Base-by-base conservation (phyloP, 352 stramenopile species). In the Phytophthora megakarya region DNA sequence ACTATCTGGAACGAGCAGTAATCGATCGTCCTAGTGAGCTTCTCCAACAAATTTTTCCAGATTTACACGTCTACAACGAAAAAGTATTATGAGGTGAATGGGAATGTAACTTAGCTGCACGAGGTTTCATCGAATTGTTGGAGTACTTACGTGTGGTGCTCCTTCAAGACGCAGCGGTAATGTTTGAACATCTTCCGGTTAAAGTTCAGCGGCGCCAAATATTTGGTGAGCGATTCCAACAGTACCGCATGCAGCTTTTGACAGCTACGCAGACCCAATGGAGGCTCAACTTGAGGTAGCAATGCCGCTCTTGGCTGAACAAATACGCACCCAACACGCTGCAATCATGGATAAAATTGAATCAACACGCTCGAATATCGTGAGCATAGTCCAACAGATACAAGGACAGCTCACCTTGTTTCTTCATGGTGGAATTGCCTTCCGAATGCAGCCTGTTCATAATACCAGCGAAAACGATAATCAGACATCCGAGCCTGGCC, bases 1-100 rank as follows among this genome's bases (percentile, higher is more conserved):
- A 51, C 11, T 45, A 42, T 49, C 15, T 61, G n/a, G n/a, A n/a
- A n/a, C n/a, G n/a, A n/a, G n/a, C n/a, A n/a, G n/a, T n/a, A n/a
- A n/a, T n/a, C n/a, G 42, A 61, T 38, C 52, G 40, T 13, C 52
- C 52, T 18, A 19, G 3, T 10, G 52, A 52, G 9, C 44, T 51
- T 0, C n/a, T 33, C 12, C 39, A 33, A 3, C 12, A 49, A n/a
- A 35, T 50, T 52, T 49, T 61, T 21, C 52, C 10, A n/a, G 28
- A 19, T 23, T 19, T 50, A n/a, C 32, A 57, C n/a, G n/a, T n/a
- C n/a, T n/a, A n/a, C n/a, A n/a, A n/a, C n/a, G n/a, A n/a, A n/a
- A n/a, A n/a, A n/a, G n/a, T n/a, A n/a, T n/a, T n/a, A n/a, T n/a
- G n/a, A n/a, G n/a, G n/a, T n/a, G n/a, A n/a, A n/a, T 47, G 40